Evolutionary conservation across 139 green algal species (phyloP).

Genomic region (Volvox reticuliferus): DNA sequence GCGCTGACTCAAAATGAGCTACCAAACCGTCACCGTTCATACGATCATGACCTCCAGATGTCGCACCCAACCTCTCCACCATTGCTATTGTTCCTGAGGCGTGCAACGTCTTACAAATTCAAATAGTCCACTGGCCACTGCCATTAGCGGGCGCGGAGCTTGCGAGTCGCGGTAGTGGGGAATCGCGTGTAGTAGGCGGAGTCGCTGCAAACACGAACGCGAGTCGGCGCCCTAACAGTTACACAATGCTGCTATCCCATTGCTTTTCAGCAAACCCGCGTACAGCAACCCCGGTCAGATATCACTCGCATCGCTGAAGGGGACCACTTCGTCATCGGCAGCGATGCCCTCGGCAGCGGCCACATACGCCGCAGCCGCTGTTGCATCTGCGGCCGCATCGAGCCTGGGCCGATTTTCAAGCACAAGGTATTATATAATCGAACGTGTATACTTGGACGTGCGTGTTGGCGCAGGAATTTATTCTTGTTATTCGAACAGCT

Average conservation of each 20-base stretch:
- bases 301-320: neutral
- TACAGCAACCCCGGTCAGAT: too few relatives aligned
- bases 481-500: too few relatives aligned
- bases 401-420: neutral
- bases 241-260: too few relatives aligned
- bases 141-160: too few relatives aligned
- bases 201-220: neutral
- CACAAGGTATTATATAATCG: neutral
- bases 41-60: neutral
- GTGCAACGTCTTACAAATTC: neutral
- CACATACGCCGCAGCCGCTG: neutral
- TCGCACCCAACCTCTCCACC: neutral
- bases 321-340: neutral
- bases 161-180: neutral
- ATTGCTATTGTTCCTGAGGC: neutral
- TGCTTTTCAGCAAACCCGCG: too few relatives aligned
- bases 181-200: too few relatives aligned
- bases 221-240: too few relatives aligned
- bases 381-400: neutral
- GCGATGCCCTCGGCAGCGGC: neutral
- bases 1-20: neutral
- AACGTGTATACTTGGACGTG: too few relatives aligned
- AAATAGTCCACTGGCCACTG: neutral
- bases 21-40: neutral
- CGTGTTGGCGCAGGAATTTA: too few relatives aligned